Percentiles rank a stretch among this genome's conserved stretches.
These are phyloP conservation scores for Sherardia arvensis DNA, from an alignment of 257 asterid species.

Conservation along the genomic window DNA sequence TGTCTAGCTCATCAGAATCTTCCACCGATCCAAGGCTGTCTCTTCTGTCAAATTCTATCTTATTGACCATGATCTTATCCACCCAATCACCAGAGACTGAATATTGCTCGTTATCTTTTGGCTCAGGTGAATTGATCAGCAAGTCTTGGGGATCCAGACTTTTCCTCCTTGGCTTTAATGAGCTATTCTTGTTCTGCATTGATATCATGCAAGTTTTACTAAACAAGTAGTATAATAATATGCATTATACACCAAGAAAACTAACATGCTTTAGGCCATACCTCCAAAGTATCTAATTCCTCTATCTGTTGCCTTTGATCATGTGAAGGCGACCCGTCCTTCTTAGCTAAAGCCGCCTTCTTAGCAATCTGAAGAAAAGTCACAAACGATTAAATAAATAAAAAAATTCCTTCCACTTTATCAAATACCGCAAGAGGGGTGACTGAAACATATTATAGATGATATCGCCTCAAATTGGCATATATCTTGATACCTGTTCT, in stretches of 20 bases:
- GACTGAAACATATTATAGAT: background rate
- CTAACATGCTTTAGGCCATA: background rate
- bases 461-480: background rate
- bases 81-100: slow-evolving; percentile 39
- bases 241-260: background rate
- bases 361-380: slow-evolving; percentile 42
- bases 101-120: slow-evolving; percentile 36
- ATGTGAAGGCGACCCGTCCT: slow-evolving; percentile 45
- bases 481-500: slow-evolving; percentile 51
- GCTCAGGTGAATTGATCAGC: slow-evolving; percentile 26
- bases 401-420: slow-evolving; percentile 1
- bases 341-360: slow-evolving; percentile 59
- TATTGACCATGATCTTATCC: slow-evolving; percentile 43
- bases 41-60: slow-evolving; percentile 21
- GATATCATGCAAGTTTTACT: background rate
- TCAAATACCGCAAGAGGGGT: background rate
- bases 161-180: slow-evolving; percentile 35
- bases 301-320: slow-evolving; percentile 9
- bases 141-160: slow-evolving; percentile 56
- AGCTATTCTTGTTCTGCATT: slow-evolving; percentile 31
- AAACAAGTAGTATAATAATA: background rate
- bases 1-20: slow-evolving; percentile 41
- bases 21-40: slow-evolving; percentile 19
- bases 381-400: background rate
- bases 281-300: slow-evolving; percentile 19